phyloP scores from a whole-genome alignment of 2,329 filamentous ascomycete species.

The Aspergillus luchuensis region DNA sequence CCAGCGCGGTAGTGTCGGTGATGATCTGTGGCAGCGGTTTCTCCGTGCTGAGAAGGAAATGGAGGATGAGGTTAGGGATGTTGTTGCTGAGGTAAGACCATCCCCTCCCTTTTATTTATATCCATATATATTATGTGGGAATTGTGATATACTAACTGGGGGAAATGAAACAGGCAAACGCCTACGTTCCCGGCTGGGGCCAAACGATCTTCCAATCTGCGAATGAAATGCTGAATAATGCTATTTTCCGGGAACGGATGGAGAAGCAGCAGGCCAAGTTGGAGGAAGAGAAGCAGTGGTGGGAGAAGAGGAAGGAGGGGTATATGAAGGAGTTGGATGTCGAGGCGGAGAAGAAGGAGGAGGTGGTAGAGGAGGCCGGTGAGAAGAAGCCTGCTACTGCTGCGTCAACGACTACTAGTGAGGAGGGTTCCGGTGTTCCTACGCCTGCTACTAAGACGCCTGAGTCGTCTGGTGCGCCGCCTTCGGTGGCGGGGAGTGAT shows the following conservation, averaged over 20 bases:
- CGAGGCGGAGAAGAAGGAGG: conserved; percentile 14
- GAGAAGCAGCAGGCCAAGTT: conserved; percentile 73
- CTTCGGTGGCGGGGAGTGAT: conserved; percentile 56
- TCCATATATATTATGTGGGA: no score
- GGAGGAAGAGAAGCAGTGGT: conserved; percentile 81
- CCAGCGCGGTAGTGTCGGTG: conserved; percentile 88
- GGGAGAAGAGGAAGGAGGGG: conserved; percentile 78
- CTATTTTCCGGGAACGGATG: conserved; percentile 71
- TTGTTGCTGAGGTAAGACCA: conserved; percentile 76
- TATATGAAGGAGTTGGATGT: conserved; percentile 79
- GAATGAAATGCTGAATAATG: conserved; percentile 91
- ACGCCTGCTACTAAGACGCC: conserved; percentile 22
- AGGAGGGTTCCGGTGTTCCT: conserved; percentile 15
- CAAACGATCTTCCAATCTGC: conserved; percentile 95
- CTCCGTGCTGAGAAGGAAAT: conserved; percentile 93
- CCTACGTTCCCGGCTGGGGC: conserved; percentile 84
- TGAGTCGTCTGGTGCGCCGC: conserved; percentile 28
- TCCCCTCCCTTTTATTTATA: not conserved
- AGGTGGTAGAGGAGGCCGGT: conserved; percentile 14
- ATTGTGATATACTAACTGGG: no score
- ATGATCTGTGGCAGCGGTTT: conserved; percentile 94
- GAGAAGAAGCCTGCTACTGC: conserved; percentile 5
- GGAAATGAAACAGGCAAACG: conserved; percentile 70
- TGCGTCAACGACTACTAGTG: conserved; percentile 2
- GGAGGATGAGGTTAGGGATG: conserved; percentile 91